Evolutionary conservation across 2,329 filamentous ascomycete species (phyloP), one percentile per base, ranked within the genome.

Genomic region (Teratosphaeria nubilosa): DNA sequence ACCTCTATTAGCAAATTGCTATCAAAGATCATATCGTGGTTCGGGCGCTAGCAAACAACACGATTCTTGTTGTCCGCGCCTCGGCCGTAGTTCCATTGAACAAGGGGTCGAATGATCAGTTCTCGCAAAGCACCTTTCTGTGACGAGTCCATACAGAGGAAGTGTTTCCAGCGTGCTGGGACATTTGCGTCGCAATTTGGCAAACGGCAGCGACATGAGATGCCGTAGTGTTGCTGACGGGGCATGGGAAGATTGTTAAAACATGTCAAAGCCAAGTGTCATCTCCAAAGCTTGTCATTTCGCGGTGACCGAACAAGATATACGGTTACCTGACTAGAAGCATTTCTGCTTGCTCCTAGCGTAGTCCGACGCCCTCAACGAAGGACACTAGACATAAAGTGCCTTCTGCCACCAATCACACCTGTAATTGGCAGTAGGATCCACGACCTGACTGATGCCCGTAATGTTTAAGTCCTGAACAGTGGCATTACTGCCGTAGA

Each of bases 371-470:
- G 13, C 16, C 34, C 14, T 14, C 34, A 7, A 30, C 27, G 27
- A 41, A 41, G n/a, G 41, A n/a, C n/a, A n/a, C n/a, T 34, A 53
- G 20, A 56, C 65, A 60, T 74, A 78, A 58, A 78, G 62, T 31
- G 70, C 76, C 66, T 77, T 75, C 70, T 82, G 78, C 80, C 80
- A 83, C 72, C 74, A 82, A 56, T 70, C 68, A 68, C 81, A 83
- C 62, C 80, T 72, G 50, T 65, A 64, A 63, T 78, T 80, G 10
- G 74, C 74, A 58, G 76, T 75, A 11, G 71, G 70, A 68, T 83
- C 80, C 59, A 61, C 70, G 41, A 71, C 66, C 58, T 74, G 67
- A 27, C 66, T 70, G 34, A 80, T 77, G 10, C 70, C 71, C 0
- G 70, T 71, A 10, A 73, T 68, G 41, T 75, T 75, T 41, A 83